Conservation (phyloP, 305 asterid genomes). For the Rubia occidens region DNA sequence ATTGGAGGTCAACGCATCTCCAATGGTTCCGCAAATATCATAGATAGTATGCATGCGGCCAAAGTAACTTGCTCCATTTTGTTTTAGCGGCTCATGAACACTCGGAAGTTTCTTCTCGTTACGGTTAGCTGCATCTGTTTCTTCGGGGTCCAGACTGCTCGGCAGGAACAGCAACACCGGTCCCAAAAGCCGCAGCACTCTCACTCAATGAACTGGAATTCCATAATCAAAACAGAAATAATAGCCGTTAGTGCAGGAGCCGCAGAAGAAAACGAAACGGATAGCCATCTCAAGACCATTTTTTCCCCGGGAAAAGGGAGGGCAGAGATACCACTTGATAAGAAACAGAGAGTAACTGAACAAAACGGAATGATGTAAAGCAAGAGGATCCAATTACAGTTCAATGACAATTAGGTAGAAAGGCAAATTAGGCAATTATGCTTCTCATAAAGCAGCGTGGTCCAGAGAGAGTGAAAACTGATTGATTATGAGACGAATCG, state of each 20-base stretch:
- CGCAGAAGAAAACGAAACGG: background rate
- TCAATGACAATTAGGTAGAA: too few species aligned
- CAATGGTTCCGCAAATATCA: too few species aligned
- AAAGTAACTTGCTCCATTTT: too few species aligned
- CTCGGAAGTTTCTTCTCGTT: too few species aligned
- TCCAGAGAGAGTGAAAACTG: background rate
- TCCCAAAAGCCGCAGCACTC: constrained; percentile 57
- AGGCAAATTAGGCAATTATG: too few species aligned
- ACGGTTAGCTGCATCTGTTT: too few species aligned
- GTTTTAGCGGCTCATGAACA: too few species aligned
- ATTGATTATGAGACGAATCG: background rate
- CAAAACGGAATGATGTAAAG: too few species aligned
- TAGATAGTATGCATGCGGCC: too few species aligned
- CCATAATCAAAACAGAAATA: constrained; percentile 14
- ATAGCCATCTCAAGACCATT: background rate
- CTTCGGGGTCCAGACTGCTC: constrained; percentile 33
- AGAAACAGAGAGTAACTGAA: too few species aligned
- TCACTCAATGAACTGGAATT: constrained; percentile 62
- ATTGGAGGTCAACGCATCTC: too few species aligned
- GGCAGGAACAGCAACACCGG: constrained; percentile 63
- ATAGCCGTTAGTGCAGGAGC: background rate
- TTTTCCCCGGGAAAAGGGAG: background rate
- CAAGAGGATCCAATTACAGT: too few species aligned
- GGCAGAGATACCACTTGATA: background rate
- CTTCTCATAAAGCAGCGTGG: background rate